A percentile compares a stretch with the other conserved stretches of the same genome.
Evolutionary conservation across 2,329 filamentous ascomycete genomes (phyloP).

Genomic region (Didymella sp.): DNA sequence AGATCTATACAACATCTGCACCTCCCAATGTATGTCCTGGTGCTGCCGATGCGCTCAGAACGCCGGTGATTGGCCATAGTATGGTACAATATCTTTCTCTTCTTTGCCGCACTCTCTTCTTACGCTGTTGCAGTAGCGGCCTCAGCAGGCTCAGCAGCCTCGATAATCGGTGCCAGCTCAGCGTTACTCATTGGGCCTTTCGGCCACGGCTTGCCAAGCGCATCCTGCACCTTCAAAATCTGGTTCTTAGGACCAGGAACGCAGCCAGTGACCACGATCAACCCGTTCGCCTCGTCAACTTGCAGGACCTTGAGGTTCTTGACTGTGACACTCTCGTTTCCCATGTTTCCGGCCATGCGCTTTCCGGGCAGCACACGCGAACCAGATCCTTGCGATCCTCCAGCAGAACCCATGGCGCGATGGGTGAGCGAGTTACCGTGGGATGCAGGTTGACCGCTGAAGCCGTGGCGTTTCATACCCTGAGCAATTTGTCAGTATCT

Average conservation of each 20-base stretch:
- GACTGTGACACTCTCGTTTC: constrained; percentile 82
- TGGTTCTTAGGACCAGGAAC: constrained; percentile 89
- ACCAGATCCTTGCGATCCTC: constrained; percentile 89
- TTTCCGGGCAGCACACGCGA: constrained; percentile 93
- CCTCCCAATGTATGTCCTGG: constrained; percentile 3
- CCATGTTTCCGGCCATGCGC: constrained; percentile 98
- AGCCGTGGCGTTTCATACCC: constrained; percentile 97
- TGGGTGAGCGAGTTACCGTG: constrained; percentile 97
- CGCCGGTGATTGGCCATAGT: neutral
- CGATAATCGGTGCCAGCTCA: constrained; percentile 27
- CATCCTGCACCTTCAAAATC: constrained; percentile 85
- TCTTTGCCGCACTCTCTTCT: neutral
- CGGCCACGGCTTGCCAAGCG: constrained; percentile 84
- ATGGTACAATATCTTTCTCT: constrained; percentile 7
- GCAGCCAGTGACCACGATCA: constrained; percentile 83
- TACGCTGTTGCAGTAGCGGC: constrained; percentile 19
- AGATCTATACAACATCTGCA: constrained; percentile 11
- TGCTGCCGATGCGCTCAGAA: neutral
- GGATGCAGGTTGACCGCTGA: constrained; percentile 83
- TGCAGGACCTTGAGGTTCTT: constrained; percentile 91
- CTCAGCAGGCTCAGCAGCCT: constrained; percentile 20
- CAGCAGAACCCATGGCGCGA: constrained; percentile 87
- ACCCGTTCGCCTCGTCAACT: constrained; percentile 84
- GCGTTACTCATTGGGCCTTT: constrained; percentile 51
- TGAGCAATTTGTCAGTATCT: constrained; percentile 24